Evolutionary conservation across 1,139 yeast genomes (phyloP), one percentile per base, ranked within the genome.

Genomic region (Hansenula anomala): DNA sequence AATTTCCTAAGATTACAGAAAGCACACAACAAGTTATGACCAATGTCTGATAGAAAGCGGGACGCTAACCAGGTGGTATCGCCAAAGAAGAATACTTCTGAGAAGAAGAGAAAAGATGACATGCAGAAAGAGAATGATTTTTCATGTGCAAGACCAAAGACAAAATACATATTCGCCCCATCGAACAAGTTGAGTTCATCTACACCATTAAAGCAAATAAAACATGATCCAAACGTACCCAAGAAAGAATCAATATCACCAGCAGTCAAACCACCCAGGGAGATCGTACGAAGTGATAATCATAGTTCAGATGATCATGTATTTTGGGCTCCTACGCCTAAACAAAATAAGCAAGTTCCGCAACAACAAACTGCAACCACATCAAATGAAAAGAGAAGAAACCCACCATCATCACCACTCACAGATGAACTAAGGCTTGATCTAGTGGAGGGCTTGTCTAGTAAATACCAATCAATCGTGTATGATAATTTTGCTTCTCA

Each of bases 261-360:
- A 16, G 19, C 12, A 22, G 8, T n/a, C 9, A 28, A 23, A 8
- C 11, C 3, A 11, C 18, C 28, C 1, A 31, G 32, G 7, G 31
- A 28, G 13, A 23, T 37, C 17, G 36, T 39, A 18, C 17, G 46
- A 11, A 38, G 37, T 14, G 49, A 45, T 8, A 34, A 42, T 11
- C 46, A 41, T 8, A 44, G 53, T 28, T 53, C 57, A 9, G 54
- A 51, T 28, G 57, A 53, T 30, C 52, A 45, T 41, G 51, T 53
- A 15, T 51, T 40, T 36, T 53, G 57, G 57, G 54, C 44, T 6
- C 52, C 53, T 6, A 52, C 57, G 17, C 56, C 56, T 18, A 43
- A 44, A 13, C 41, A 42, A 4, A 36, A 36, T 4, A 39, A 20
- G 22, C 22, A 20, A 20, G 22, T 9, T 20, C n/a, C n/a, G n/a